Evolutionary conservation across 2,329 filamentous ascomycete species (phyloP), one percentile per base, ranked within the genome.

Genomic region (Corynespora cassiicola): DNA sequence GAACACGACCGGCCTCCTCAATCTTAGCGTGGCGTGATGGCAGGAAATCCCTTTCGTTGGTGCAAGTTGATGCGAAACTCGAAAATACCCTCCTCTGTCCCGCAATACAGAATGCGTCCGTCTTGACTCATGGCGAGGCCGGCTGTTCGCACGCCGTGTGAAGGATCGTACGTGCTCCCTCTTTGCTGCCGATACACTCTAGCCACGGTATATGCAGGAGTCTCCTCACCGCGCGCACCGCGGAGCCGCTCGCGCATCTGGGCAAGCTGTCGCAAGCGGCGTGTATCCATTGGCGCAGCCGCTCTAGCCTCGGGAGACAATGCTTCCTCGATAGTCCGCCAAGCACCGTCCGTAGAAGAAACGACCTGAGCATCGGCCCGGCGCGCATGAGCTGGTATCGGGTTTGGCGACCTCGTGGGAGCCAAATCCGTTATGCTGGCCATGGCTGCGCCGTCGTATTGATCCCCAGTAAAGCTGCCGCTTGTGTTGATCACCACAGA

Each of bases 71-170:
- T 76, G 21, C 77, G 78, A 54, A 88, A 82, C 68, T 90, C 86
- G 56, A 88, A 88, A 36, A 91, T 85, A 39, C 87, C 87, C 51
- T 88, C 83, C 59, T 88, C 84, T 21, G 70, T 74, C 5, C 71
- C 73, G 22, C 68, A 74, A 56, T 73, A 77, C 22, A 77, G 53
- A 36, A 55, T 74, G 14, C 70, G 54, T 7, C 74, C 74, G 53
- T 77, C 74, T 17, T 66, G 58, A 56, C 72, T 76, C 61, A 76
- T 73, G 5, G 74, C 74, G 36, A 77, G 48, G 5, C 75, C 75
- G 5, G 74, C 73, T 14, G 73, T 76, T 22, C 73, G 54, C 15
- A 74, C 66, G 2, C 72, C 73, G 23, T 66, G 48, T 14, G 58
- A 52, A 6, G 63, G 56, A 31, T 68, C 58, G 37, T 65, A 49